Percentiles rank a stretch among this genome's conserved stretches.
Conservation (phyloP, 148 eudicot genomes). For the Amaranthus hypochondriacus region DNA sequence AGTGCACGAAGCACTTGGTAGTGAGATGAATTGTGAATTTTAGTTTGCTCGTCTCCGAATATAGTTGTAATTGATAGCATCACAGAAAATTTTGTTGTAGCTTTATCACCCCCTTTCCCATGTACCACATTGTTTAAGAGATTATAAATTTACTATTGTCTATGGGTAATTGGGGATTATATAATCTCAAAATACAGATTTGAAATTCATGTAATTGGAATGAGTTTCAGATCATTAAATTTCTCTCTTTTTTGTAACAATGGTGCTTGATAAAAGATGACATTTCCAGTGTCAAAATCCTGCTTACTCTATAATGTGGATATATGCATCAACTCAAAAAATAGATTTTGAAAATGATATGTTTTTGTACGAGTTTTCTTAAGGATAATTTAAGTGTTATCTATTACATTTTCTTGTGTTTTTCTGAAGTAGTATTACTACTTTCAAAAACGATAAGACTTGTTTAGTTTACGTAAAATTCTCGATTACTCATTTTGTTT, state of each 20-base stretch:
- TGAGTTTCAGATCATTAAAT: not conserved
- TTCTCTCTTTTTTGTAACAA: not conserved
- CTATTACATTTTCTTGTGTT: too few relatives aligned
- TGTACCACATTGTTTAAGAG: not conserved
- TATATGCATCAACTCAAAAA: too few relatives aligned
- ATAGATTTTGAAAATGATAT: too few relatives aligned
- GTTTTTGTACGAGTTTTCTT: too few relatives aligned
- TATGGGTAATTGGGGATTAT: not conserved
- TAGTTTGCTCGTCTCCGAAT: not conserved
- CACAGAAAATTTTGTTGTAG: constrained; percentile 15
- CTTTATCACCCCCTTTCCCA: not conserved
- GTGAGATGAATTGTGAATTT: not conserved
- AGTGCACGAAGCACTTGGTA: not conserved
- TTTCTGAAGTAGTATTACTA: too few relatives aligned
- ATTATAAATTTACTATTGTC: too few relatives aligned
- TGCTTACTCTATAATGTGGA: too few relatives aligned
- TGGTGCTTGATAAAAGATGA: not conserved
- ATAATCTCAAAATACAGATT: not conserved
- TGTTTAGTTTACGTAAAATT: too few relatives aligned
- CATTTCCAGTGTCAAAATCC: too few relatives aligned
- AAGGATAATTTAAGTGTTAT: too few relatives aligned
- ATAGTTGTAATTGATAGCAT: not conserved
- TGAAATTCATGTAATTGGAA: not conserved
- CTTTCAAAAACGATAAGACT: too few relatives aligned
- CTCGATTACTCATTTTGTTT: too few relatives aligned